Percentiles rank a stretch among this genome's conserved stretches.
Conservation (phyloP, 2,329 filamentous ascomycete genomes). For the Talaromyces sp. region DNA sequence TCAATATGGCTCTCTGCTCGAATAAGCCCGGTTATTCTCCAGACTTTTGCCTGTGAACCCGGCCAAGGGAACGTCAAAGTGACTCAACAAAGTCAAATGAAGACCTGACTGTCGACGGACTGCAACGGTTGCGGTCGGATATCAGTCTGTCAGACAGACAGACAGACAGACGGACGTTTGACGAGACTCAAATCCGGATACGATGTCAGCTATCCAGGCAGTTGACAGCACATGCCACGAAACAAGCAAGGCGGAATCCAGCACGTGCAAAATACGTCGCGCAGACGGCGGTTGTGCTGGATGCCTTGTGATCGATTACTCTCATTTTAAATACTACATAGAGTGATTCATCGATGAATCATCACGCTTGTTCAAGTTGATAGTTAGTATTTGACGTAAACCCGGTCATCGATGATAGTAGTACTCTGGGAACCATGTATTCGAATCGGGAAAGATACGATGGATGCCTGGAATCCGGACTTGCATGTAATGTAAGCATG, state of each 20-base stretch:
- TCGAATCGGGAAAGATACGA: not conserved
- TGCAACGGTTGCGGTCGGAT: not conserved
- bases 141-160: not conserved
- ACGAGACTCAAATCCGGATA: no score
- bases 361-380: not conserved
- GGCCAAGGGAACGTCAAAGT: no score
- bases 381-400: not conserved
- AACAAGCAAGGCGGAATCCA: not conserved
- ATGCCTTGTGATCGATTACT: not conserved
- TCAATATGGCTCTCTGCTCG: not conserved
- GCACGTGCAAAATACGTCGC: constrained; percentile 3
- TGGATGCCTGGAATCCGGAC: not conserved
- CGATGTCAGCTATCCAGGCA: not conserved
- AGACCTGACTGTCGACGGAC: not conserved
- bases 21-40: not conserved
- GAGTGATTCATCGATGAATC: not conserved
- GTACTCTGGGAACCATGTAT: not conserved
- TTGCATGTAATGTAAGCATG: not conserved
- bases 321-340: no score
- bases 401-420: not conserved
- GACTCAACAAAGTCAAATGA: not conserved
- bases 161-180: no score
- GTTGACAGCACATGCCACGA: not conserved
- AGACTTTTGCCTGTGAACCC: no score
- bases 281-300: not conserved